Conservation (phyloP, 768 basidiomycete species). For the Tylopilus cervinicoccineus region DNA sequence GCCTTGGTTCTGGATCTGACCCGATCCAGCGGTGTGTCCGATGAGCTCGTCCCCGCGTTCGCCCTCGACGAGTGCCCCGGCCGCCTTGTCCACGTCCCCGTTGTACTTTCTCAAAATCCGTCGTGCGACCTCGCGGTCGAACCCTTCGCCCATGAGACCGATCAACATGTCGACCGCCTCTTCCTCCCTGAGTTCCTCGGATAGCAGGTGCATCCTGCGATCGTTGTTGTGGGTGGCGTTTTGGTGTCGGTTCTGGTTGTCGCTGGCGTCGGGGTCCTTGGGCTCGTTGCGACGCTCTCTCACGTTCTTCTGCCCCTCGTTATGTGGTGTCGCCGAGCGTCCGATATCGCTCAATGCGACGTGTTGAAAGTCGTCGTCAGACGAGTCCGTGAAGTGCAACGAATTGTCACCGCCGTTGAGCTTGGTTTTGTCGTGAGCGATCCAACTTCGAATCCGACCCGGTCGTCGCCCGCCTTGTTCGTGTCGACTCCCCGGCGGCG, state of each 20-base stretch:
- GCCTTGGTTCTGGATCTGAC: constrained; percentile 10
- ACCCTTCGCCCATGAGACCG: constrained; percentile 37
- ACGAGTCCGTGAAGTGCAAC: constrained; percentile 13
- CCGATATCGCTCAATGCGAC: neutral
- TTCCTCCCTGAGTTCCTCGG: constrained; percentile 27
- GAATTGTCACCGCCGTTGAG: constrained; percentile 9
- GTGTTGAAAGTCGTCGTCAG: constrained; percentile 11
- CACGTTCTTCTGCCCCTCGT: neutral
- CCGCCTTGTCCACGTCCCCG: constrained; percentile 55
- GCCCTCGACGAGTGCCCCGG: constrained; percentile 50
- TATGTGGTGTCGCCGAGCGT: neutral
- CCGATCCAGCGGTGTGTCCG: neutral
- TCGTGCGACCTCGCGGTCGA: constrained; percentile 45
- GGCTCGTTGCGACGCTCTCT: too few relatives aligned
- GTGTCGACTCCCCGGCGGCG: neutral
- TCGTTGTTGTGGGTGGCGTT: neutral
- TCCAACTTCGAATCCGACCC: constrained; percentile 14
- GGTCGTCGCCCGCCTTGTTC: constrained; percentile 6
- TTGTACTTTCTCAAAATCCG: constrained; percentile 58
- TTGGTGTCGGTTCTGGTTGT: neutral
- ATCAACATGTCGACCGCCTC: constrained; percentile 32
- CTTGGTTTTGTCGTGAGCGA: constrained; percentile 1
- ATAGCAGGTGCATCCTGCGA: constrained; percentile 16
- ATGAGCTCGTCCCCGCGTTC: constrained; percentile 38
- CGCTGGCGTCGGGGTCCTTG: too few relatives aligned